Conservation (phyloP, 331 rosid genomes). For the Prunus yedoensis region DNA sequence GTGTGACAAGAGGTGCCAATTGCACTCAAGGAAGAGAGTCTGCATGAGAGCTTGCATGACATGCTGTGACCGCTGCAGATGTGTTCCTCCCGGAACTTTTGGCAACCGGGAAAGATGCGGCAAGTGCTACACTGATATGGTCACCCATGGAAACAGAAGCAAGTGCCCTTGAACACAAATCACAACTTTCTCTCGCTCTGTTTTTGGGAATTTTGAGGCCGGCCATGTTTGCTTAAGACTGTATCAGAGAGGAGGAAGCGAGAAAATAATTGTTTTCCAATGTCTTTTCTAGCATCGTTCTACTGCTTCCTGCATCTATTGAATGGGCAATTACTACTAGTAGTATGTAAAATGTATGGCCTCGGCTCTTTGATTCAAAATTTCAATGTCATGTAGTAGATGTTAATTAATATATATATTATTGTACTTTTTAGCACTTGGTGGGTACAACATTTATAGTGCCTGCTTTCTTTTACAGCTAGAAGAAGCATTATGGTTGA, state of each 20-base stretch:
- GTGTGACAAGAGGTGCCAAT: conserved; percentile 50
- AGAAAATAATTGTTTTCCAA: conserved; percentile 13
- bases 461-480: not conserved
- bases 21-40: conserved; percentile 48
- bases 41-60: conserved; percentile 78
- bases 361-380: not conserved
- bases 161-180: conserved; percentile 44
- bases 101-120: conserved; percentile 81
- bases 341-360: not conserved
- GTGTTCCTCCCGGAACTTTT: conserved; percentile 85
- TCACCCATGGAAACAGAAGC: conserved; percentile 53
- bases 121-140: conserved; percentile 71
- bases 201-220: not conserved
- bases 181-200: not conserved
- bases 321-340: not conserved
- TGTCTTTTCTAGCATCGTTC: not conserved
- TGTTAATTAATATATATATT: not conserved
- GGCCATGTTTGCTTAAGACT: too few species aligned
- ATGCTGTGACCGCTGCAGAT: conserved; percentile 78
- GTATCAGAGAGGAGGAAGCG: not conserved
- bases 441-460: not conserved
- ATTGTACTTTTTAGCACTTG: too few species aligned
- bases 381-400: not conserved
- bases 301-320: not conserved
- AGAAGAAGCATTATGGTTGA: too few species aligned